Percentiles rank a stretch among this genome's conserved stretches.
Conservation (phyloP, 179 eudicot species). For the Spergularia azorica region DNA sequence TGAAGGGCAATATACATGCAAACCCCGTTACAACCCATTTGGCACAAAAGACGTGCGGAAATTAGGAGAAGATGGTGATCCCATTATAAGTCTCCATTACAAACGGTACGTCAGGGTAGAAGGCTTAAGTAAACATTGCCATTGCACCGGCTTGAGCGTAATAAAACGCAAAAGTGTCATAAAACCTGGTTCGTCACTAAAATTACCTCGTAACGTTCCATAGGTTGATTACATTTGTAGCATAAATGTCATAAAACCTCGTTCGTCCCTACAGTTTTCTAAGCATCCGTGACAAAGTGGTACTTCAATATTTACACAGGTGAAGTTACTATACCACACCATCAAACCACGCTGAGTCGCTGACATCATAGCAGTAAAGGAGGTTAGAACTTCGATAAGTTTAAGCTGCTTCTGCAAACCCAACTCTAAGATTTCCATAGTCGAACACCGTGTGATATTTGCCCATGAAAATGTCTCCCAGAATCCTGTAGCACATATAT, state of each 20-base stretch:
- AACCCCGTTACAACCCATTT: no score
- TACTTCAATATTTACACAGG: conserved; percentile 1
- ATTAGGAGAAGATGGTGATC: no score
- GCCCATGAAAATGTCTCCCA: conserved; percentile 85
- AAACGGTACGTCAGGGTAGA: no score
- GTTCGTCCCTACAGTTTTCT: not conserved
- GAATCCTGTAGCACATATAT: conserved; percentile 49
- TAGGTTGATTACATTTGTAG: no score
- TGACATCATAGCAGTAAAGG: not conserved
- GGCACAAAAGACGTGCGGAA: no score
- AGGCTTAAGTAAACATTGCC: no score
- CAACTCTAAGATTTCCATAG: conserved; percentile 57
- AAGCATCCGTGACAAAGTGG: not conserved
- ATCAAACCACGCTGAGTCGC: not conserved
- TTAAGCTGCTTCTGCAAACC: conserved; percentile 74
- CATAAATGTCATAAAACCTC: not conserved
- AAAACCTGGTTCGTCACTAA: no score
- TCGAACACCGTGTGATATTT: conserved; percentile 72
- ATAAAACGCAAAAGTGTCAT: no score
- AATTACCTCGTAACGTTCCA: no score
- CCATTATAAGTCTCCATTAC: no score
- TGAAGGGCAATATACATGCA: no score
- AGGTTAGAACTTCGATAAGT: not conserved
- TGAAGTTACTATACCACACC: not conserved
- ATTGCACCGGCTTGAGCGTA: no score